Percentiles rank a stretch among this genome's conserved stretches.
Conservation (phyloP, 306 rosid species). For the Senna tora region DNA sequence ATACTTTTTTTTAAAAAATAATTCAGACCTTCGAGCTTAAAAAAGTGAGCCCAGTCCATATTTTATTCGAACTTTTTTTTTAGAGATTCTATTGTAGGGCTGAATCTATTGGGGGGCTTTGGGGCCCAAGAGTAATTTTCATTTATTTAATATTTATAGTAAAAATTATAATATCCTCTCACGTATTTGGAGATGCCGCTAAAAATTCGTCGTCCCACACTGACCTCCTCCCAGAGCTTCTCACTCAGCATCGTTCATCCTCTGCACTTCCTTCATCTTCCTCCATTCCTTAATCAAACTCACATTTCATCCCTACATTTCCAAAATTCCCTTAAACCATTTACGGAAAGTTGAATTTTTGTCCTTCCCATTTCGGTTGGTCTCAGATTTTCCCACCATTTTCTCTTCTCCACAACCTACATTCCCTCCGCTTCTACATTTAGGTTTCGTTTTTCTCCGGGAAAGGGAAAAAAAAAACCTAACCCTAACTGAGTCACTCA, state of each 20-base stretch:
- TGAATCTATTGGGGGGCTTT: too few species aligned
- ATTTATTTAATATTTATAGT: constrained; percentile 31
- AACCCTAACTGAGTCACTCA: neutral
- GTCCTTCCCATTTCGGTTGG: neutral
- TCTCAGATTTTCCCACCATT: neutral
- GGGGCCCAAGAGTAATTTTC: too few species aligned
- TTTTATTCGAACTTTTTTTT: too few species aligned
- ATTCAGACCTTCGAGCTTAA: too few species aligned
- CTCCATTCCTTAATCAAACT: constrained; percentile 19
- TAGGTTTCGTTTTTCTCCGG: neutral
- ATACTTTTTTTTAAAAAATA: too few species aligned
- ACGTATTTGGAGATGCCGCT: neutral
- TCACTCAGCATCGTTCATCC: constrained; percentile 51
- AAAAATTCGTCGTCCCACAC: constrained; percentile 23
- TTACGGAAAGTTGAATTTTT: constrained; percentile 4
- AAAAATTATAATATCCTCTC: constrained; percentile 29
- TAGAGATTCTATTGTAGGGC: too few species aligned
- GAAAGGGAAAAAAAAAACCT: too few species aligned
- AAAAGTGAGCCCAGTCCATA: too few species aligned
- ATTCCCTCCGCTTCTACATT: neutral
- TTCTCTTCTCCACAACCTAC: neutral
- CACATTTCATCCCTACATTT: constrained; percentile 16
- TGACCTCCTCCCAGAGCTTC: constrained; percentile 35
- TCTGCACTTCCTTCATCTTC: constrained; percentile 16
- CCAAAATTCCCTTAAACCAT: constrained; percentile 28